Evolutionary conservation across 2,329 filamentous ascomycete genomes (phyloP).

Genomic region (Camillea tinctor): DNA sequence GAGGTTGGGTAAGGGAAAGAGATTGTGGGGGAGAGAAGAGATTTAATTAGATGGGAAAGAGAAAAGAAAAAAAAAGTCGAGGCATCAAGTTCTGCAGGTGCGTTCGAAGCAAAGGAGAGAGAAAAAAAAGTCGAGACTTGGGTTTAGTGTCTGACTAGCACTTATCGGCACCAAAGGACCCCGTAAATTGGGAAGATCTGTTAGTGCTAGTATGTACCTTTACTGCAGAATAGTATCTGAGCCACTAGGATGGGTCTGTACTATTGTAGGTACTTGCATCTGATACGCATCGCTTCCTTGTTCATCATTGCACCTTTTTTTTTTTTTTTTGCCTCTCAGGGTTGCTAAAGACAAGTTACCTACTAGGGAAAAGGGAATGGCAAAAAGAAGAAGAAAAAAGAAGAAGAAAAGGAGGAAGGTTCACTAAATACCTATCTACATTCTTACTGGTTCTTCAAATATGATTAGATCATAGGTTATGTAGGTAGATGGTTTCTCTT

Average conservation of each 20-base stretch:
- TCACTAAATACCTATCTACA: no score
- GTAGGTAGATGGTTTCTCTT: no score
- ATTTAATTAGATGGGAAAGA: slow-evolving; percentile 24
- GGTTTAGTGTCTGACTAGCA: background rate
- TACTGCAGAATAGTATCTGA: background rate
- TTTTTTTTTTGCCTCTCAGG: background rate
- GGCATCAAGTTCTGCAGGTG: background rate
- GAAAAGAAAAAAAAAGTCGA: slow-evolving; percentile 11
- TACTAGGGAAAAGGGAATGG: background rate
- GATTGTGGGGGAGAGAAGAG: slow-evolving; percentile 29
- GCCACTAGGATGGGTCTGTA: background rate
- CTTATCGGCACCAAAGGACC: background rate
- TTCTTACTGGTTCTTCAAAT: no score
- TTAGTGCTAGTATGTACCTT: background rate
- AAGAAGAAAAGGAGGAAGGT: background rate
- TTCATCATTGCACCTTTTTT: background rate
- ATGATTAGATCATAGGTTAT: no score
- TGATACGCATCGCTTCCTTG: background rate
- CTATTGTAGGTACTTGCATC: background rate
- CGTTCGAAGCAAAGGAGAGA: slow-evolving; percentile 17
- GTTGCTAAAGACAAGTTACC: background rate
- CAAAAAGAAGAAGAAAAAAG: background rate
- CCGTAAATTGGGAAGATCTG: background rate
- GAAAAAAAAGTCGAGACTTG: slow-evolving; percentile 2
- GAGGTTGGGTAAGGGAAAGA: slow-evolving; percentile 22